Evolutionary conservation across 2,329 filamentous ascomycete genomes (phyloP), one percentile per base, ranked within the genome.

Genomic region (Madurella mycetomatis): DNA sequence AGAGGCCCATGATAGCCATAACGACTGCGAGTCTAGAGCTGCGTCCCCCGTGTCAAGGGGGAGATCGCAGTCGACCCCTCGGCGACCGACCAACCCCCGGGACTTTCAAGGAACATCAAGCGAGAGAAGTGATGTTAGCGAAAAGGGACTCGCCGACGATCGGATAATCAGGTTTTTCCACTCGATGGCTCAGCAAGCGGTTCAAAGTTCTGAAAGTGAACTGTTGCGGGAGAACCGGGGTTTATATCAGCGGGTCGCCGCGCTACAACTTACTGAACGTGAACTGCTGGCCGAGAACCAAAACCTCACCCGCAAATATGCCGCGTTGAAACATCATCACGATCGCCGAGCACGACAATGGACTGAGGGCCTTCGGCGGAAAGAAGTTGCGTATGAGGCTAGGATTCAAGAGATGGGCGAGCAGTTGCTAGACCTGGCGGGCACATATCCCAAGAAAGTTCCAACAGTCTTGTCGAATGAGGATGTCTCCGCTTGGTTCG

Each of bases 221-320:
- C 25, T 60, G 9, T 11, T 54, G 34, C 49, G 46, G 37, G 55
- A 57, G 16, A 60, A 57, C 44, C 31, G 43, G 3, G 47, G 52
- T 17, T 30, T 60, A 13, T 51, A 60, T 5, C 55, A 60, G 32
- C 55, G 57, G 0, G 49, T 60, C 8, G 52, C 55, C 5, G 47
- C 46, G 1, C 8, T 60, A 18, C 52, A 58, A 18, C 52, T 44
- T 19, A 60, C 46, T 11, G 57, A 60, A 41, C 49, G 53, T 30
- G 49, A 55, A 9, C 45, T 60, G 7, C 11, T 51, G 1, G 48
- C 49, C 13, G 49, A 55, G 15, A 60, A 60, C 37, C 55, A 55
- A n/a, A 49, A 57, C 3, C 52, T 60, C 5, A 45, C 39, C 2
- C 44, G 44, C 8, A 53, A 59, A 19, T 18, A 55, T 2, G 45